Percentiles rank a stretch among this genome's conserved stretches.
These are phyloP conservation scores for Globisporangium cystogenes DNA, from an alignment of 352 stramenopile species.

Conservation along the genomic window DNA sequence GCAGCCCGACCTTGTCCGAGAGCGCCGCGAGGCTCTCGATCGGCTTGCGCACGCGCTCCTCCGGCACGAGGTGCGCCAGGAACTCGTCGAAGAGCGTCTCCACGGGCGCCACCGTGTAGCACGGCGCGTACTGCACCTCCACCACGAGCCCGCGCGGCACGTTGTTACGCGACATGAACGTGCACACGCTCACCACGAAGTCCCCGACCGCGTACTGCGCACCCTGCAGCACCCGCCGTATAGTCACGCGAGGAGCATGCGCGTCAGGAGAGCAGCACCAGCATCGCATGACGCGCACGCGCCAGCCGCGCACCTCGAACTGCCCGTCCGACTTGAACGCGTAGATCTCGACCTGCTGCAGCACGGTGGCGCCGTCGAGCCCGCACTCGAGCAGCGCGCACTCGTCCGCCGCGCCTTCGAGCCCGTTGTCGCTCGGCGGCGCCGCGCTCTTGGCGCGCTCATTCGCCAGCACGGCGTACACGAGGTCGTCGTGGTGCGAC, in stretches of 20 bases:
- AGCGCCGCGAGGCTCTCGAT: conserved; percentile 56
- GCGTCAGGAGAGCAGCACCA: too few relatives aligned
- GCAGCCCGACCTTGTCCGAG: conserved; percentile 75
- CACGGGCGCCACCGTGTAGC: conserved; percentile 65
- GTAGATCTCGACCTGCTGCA: conserved; percentile 88
- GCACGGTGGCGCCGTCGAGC: conserved; percentile 77
- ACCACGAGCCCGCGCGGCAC: conserved; percentile 72
- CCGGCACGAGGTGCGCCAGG: conserved; percentile 54
- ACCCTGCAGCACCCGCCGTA: conserved; percentile 20
- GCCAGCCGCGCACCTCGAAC: conserved; percentile 47
- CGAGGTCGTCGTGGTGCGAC: conserved; percentile 82
- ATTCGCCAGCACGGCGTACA: conserved; percentile 82
- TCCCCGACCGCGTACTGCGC: conserved; percentile 80
- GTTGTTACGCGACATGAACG: conserved; percentile 85
- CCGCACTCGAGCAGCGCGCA: conserved; percentile 80
- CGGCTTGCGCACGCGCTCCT: conserved; percentile 69
- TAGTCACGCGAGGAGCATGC: too few relatives aligned
- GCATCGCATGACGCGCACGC: too few relatives aligned
- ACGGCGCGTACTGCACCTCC: conserved; percentile 83
- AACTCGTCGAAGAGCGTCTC: conserved; percentile 86
- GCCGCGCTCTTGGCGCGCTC: conserved; percentile 54
- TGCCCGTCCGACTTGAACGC: conserved; percentile 85
- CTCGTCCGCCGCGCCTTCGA: conserved; percentile 68
- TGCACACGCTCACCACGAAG: conserved; percentile 83
- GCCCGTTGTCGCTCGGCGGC: conserved; percentile 58